phyloP scores from a whole-genome alignment of 2,329 filamentous ascomycete genomes.

The Epichloe elymi region DNA sequence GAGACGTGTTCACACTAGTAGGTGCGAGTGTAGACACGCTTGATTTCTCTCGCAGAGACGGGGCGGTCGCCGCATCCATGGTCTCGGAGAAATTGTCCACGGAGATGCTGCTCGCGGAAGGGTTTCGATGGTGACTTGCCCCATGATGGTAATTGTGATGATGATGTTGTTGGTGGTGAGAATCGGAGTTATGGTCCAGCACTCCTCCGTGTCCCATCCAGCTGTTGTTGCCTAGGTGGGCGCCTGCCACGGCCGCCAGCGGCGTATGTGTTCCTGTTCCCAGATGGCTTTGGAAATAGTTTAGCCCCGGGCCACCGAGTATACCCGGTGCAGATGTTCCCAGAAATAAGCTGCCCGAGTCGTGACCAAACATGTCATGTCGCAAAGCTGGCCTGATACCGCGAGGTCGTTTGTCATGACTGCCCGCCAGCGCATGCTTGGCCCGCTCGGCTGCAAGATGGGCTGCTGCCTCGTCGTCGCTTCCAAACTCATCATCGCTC shows the following conservation, averaged over 20 bases:
- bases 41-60: constrained; percentile 40
- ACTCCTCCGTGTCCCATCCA: constrained; percentile 18
- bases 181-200: constrained; percentile 5
- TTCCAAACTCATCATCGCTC: constrained; percentile 19
- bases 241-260: constrained; percentile 65
- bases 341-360: constrained; percentile 43
- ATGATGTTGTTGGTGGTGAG: constrained; percentile 3
- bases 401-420: constrained; percentile 9
- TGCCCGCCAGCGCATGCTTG: background rate
- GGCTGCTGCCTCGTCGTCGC: constrained; percentile 24
- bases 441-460: constrained; percentile 10
- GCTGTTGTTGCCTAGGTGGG: constrained; percentile 27
- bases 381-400: constrained; percentile 21
- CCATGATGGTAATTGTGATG: constrained; percentile 7
- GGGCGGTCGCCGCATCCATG: constrained; percentile 18
- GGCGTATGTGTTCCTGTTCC: constrained; percentile 68
- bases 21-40: constrained; percentile 50
- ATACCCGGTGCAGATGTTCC: constrained; percentile 49
- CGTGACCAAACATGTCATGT: constrained; percentile 21
- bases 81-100: constrained; percentile 25
- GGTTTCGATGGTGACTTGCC: constrained; percentile 28
- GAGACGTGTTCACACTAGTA: constrained; percentile 37
- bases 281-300: constrained; percentile 72
- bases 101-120: constrained; percentile 33
- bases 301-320: constrained; percentile 61